Evolutionary conservation across 2,329 filamentous ascomycete genomes (phyloP), one percentile per base, ranked within the genome.

Genomic region (Ophiocordyceps camponoti-rufipedis): DNA sequence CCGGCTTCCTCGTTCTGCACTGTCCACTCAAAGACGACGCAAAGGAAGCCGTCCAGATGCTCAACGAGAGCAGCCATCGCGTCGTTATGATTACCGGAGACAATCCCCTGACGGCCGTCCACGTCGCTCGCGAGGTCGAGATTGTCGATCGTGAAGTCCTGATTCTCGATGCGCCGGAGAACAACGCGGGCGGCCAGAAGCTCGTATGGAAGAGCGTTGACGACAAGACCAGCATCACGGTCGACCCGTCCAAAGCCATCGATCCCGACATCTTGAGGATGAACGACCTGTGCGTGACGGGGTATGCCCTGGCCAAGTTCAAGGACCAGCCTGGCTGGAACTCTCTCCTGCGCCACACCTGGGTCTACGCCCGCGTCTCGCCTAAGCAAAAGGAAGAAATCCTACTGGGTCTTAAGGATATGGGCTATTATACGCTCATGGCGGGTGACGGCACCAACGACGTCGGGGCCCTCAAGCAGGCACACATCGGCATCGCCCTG

Each of bases 61-160:
- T 98, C 54, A 98, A 95, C 59, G 91, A 98, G 69, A 96, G 89
- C 64, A 96, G 88, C 65, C 91, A 98, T 63, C 85, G 91, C 54
- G 87, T 94, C 42, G 84, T 98, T 54, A 98, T 98, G 91, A 98
- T 98, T 53, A 98, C 91, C 48, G 91, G 91, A 59, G 91, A 98
- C 62, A 98, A 98, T 61, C 89, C 91, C 12, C 73, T 98, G 45
- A 98, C 91, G 39, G 91, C 91, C 52, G 85, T 94, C 11, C 89
- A 98, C 58, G 91, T 98, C 47, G 91, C 91, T 14, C 80, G 82
- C 49, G 82, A 95, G 61, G 91, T 98, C 28, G 91, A 98, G 61
- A 98, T 98, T 61, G 87, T 98, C 14, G 91, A 98, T 57, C 82
- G 91, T 47, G 88, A 96, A 32, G 85, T 91, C 45, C 73, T 96